phyloP scores from a whole-genome alignment of 225 moss, liverwort and hornwort species.

The Anthoceros angustus region DNA sequence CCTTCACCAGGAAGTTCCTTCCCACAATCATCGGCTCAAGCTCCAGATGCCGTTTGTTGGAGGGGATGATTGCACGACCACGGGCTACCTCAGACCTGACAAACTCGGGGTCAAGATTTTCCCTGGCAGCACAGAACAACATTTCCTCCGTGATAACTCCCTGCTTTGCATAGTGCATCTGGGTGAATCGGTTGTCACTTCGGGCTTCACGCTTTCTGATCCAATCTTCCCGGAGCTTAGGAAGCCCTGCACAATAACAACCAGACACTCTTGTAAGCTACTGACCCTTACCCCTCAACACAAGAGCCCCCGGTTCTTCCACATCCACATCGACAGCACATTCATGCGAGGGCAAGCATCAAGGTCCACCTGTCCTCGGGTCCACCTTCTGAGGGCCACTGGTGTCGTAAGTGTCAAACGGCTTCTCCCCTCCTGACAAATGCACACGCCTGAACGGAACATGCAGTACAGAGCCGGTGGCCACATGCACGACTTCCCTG shows the following conservation, averaged over 20 bases:
- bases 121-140: constrained; percentile 61
- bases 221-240: constrained; percentile 69
- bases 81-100: constrained; percentile 68
- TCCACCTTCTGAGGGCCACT: constrained; percentile 61
- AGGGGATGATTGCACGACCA: constrained; percentile 84
- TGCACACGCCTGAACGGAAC: constrained; percentile 88
- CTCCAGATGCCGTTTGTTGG: constrained; percentile 75
- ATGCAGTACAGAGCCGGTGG: constrained; percentile 33
- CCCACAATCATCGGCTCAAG: constrained; percentile 88
- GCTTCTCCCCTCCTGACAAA: constrained; percentile 61
- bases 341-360: not conserved
- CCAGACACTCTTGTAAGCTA: not conserved
- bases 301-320: not conserved
- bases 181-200: constrained; percentile 53
- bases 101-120: constrained; percentile 58
- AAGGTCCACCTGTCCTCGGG: constrained; percentile 27
- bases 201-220: constrained; percentile 47
- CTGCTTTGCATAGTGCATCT: constrained; percentile 84
- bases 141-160: constrained; percentile 81
- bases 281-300: not conserved
- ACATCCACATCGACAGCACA: not conserved
- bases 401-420: constrained; percentile 82
- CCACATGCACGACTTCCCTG: constrained; percentile 66
- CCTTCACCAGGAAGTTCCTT: constrained; percentile 71
- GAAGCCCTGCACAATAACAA: constrained; percentile 29